Evolutionary conservation across 2,329 filamentous ascomycete species (phyloP).

Genomic region (Pseudocercospora musae): DNA sequence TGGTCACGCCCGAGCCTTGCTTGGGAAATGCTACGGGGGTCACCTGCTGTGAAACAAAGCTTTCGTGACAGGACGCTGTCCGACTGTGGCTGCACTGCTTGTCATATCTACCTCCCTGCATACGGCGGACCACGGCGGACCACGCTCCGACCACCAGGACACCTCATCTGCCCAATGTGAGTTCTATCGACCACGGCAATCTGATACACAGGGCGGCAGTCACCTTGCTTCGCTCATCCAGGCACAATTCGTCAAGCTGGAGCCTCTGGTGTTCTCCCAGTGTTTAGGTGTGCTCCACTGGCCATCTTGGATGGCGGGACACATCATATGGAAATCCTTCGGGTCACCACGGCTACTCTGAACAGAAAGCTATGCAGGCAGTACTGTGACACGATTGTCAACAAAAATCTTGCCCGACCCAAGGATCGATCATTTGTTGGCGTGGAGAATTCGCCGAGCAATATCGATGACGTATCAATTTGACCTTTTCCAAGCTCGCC

Average conservation of each 20-base stretch:
- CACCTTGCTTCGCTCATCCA: too few species aligned
- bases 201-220: too few species aligned
- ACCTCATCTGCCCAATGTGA: background rate
- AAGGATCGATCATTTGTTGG: background rate
- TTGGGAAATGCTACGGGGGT: background rate
- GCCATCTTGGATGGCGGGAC: background rate
- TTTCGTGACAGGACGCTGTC: background rate
- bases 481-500: background rate
- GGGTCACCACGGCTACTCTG: background rate
- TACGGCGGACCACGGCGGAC: background rate
- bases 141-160: background rate
- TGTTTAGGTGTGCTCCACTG: background rate
- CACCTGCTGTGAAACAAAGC: background rate
- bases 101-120: background rate
- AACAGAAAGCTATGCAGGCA: background rate
- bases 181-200: too few species aligned
- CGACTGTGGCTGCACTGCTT: background rate
- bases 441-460: background rate
- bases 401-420: background rate
- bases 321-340: background rate
- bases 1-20: background rate
- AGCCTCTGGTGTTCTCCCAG: too few species aligned
- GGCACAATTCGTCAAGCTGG: too few species aligned
- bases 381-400: background rate
- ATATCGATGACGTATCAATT: conserved; percentile 1